Conservation (phyloP, 2,329 filamentous ascomycete genomes). For the Whalleya microplaca region DNA sequence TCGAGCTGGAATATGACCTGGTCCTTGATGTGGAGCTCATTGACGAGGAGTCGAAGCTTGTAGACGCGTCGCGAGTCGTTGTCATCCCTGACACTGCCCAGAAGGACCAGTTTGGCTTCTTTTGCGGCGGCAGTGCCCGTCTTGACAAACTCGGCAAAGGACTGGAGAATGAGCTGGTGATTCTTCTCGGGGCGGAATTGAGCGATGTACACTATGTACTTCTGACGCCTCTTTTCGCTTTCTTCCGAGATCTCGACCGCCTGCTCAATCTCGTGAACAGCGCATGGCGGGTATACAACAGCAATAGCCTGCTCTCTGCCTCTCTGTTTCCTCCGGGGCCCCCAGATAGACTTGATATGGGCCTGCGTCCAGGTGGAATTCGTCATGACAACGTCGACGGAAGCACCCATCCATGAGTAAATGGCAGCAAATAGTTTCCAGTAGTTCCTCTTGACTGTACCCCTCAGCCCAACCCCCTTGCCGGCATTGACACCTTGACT, state of each 20-base stretch:
- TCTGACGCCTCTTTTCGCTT: constrained; percentile 71
- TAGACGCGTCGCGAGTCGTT: constrained; percentile 83
- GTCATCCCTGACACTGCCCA: constrained; percentile 90
- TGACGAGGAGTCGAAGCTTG: constrained; percentile 80
- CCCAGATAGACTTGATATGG: constrained; percentile 84
- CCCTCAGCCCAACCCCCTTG: constrained; percentile 72
- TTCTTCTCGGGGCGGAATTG: constrained; percentile 99
- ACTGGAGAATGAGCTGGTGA: constrained; percentile 81
- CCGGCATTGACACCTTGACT: constrained; percentile 81
- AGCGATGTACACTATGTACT: constrained; percentile 85
- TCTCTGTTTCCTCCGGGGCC: constrained; percentile 53
- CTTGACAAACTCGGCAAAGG: constrained; percentile 78
- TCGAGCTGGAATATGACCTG: constrained; percentile 87
- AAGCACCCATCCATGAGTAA: constrained; percentile 81
- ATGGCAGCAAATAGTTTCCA: constrained; percentile 83
- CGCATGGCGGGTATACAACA: constrained; percentile 89
- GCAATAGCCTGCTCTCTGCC: constrained; percentile 59
- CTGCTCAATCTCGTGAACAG: constrained; percentile 80
- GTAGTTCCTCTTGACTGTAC: constrained; percentile 75
- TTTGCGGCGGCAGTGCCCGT: constrained; percentile 54
- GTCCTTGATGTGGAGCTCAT: constrained; percentile 84
- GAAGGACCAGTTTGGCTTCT: constrained; percentile 73
- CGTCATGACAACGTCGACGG: constrained; percentile 93
- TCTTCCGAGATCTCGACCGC: constrained; percentile 71
- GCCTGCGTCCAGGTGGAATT: constrained; percentile 93